phyloP scores from a whole-genome alignment of 2,329 filamentous ascomycete genomes.

The Sporothrix humicola region DNA sequence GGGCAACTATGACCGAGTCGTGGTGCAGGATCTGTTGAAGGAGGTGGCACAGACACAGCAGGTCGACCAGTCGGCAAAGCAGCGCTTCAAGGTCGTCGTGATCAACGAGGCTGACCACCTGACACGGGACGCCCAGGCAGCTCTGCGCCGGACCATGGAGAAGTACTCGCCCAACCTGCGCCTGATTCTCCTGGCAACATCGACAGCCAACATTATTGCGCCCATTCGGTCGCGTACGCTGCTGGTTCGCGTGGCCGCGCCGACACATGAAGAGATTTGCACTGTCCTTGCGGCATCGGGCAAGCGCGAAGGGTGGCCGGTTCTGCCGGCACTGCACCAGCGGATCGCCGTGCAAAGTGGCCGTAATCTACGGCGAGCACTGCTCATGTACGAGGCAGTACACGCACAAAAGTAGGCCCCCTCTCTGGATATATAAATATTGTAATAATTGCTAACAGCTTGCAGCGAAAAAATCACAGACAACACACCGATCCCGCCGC shows the following conservation, averaged over 20 bases:
- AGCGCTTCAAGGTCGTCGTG: conserved; percentile 97
- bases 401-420: conserved; percentile 88
- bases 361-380: conserved; percentile 83
- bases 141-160: conserved; percentile 94
- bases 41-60: conserved; percentile 99
- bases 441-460: not conserved
- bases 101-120: conserved; percentile 98
- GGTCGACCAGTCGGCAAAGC: conserved; percentile 88
- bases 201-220: conserved; percentile 98
- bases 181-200: conserved; percentile 90
- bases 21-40: conserved; percentile 93
- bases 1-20: conserved; percentile 93
- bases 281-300: conserved; percentile 72
- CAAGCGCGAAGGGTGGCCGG: conserved; percentile 83
- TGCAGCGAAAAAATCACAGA: conserved; percentile 86
- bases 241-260: conserved; percentile 88
- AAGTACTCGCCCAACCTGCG: conserved; percentile 97
- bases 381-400: conserved; percentile 96
- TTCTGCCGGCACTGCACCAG: conserved; percentile 74
- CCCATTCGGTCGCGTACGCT: conserved; percentile 92
- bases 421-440: too few relatives aligned
- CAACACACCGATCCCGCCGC: conserved; percentile 85
- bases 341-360: conserved; percentile 90
- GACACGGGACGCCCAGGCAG: conserved; percentile 92
- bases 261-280: conserved; percentile 83